Evolutionary conservation across 345 rosid genomes (phyloP), one percentile per base, ranked within the genome.

Genomic region (Pistacia vera): DNA sequence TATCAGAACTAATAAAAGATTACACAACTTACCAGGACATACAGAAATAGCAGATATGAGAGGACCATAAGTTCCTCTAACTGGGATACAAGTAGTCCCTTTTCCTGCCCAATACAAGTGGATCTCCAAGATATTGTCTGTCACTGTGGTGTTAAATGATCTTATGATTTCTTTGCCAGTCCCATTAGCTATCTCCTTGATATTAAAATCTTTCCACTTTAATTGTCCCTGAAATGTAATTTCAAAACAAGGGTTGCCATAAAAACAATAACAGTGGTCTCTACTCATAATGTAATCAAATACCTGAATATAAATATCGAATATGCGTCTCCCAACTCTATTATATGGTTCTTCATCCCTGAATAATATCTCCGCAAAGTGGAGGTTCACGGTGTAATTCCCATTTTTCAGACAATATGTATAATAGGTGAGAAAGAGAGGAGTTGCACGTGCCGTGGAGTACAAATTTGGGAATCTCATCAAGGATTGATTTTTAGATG

Each of bases 251-350:
- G 14, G 48, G 22, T 49, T 62, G 4, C 18, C n/a, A 38, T 18
- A 18, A 62, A 30, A 18, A n/a, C 36, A 59, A 11, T 70, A 55
- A 16, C 14, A 28, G 11, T 8, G 41, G 0, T 38, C 0, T 38
- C 51, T 41, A 16, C 11, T 65, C 11, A 28, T 25, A 54, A 35
- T 28, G 28, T 61, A 28, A 38, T 18, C 9, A 38, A 25, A 41
- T 77, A 89, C 92, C 92, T 87, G 92, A 12, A 84, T 79, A 61
- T 85, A 84, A 72, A 89, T 83, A 79, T 89, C 72, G 51, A 87
- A 89, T 61, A 89, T 59, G 38, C 89, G 80, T 78, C 79, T 89
- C 44, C 89, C 90, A 0, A 85, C 82, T 75, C 85, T 81, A 2
- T 28, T 3, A 61, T 73, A 87, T 13, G 90, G 75, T 16, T 70